These are phyloP conservation scores for Cercospora brassicicola DNA, from an alignment of 2,329 filamentous ascomycete genomes.

Conservation along the genomic window DNA sequence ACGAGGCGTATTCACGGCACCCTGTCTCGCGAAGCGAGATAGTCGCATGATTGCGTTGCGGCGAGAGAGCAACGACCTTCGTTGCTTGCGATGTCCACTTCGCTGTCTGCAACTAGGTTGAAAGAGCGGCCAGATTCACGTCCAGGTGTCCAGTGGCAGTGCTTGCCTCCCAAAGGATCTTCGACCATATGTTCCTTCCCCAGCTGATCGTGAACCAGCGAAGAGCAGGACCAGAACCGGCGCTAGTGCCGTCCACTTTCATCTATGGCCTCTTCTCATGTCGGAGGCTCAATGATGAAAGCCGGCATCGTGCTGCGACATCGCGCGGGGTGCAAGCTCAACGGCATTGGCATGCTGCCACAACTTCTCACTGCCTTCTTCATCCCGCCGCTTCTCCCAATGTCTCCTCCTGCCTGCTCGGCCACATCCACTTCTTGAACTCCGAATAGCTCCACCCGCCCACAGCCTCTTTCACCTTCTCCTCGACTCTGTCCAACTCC, in stretches of 20 bases:
- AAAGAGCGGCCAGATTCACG: not conserved
- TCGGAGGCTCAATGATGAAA: not conserved
- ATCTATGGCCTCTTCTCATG: not conserved
- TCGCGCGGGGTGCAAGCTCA: not conserved
- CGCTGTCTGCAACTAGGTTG: not conserved
- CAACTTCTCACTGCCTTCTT: not conserved
- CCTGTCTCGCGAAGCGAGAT: too few species aligned
- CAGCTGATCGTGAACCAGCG: not conserved
- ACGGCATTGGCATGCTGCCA: not conserved
- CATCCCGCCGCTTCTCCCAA: not conserved
- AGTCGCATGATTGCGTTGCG: too few species aligned
- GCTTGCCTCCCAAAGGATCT: too few species aligned
- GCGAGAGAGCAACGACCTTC: too few species aligned
- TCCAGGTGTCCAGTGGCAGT: not conserved
- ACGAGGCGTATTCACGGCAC: too few species aligned
- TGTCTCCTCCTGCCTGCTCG: constrained; percentile 31
- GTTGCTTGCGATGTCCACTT: too few species aligned
- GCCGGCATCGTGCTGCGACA: not conserved
- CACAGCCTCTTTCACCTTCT: constrained; percentile 27
- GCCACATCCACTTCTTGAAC: constrained; percentile 40
- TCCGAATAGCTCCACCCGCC: constrained; percentile 29
- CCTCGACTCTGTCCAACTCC: constrained; percentile 24
- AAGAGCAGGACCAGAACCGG: not conserved
- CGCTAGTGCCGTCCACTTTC: not conserved
- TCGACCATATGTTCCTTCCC: not conserved